Evolutionary conservation across 1,284 basidiomycete species (phyloP).

Genomic region (Ceratobasidium theobromae): DNA sequence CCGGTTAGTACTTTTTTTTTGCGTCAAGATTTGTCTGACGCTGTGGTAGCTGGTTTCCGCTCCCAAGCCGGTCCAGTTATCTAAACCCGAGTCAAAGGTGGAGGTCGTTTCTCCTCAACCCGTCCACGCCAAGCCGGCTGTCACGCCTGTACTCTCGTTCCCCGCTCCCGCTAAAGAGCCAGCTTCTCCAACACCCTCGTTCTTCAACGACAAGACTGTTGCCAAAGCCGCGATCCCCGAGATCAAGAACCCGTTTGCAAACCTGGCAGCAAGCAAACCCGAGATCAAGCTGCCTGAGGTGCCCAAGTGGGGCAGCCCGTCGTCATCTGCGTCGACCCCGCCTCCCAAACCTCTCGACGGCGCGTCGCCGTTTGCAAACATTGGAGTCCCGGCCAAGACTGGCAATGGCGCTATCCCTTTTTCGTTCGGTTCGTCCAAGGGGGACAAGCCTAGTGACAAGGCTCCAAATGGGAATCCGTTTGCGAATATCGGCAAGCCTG

Average conservation of each 20-base stretch:
- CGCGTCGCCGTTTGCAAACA: slow-evolving; percentile 16
- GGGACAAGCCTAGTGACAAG: not conserved
- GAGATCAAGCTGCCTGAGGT: slow-evolving; percentile 27
- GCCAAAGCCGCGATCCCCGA: slow-evolving; percentile 3
- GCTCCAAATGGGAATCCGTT: not conserved
- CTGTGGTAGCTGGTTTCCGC: not conserved
- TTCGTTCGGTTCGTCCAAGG: slow-evolving; percentile 4
- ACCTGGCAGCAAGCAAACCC: slow-evolving; percentile 4
- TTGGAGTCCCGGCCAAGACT: not conserved
- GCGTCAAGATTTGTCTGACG: not conserved
- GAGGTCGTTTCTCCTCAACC: slow-evolving; percentile 12
- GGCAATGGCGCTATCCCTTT: not conserved
- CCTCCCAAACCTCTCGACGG: slow-evolving; percentile 2
- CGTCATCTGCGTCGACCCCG: not conserved
- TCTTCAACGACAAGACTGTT: not conserved
- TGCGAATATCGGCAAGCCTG: not conserved
- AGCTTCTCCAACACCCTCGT: slow-evolving; percentile 4
- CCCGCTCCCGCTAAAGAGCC: not conserved
- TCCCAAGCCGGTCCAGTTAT: not conserved
- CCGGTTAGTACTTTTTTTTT: not conserved
- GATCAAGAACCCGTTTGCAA: slow-evolving; percentile 20
- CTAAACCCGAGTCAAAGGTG: not conserved
- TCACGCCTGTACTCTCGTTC: slow-evolving; percentile 9
- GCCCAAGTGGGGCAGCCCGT: slow-evolving; percentile 6
- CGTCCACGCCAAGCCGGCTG: not conserved